These are phyloP conservation scores for Neurospora sp. DNA, from an alignment of 2,329 filamentous ascomycete genomes.

Conservation along the genomic window DNA sequence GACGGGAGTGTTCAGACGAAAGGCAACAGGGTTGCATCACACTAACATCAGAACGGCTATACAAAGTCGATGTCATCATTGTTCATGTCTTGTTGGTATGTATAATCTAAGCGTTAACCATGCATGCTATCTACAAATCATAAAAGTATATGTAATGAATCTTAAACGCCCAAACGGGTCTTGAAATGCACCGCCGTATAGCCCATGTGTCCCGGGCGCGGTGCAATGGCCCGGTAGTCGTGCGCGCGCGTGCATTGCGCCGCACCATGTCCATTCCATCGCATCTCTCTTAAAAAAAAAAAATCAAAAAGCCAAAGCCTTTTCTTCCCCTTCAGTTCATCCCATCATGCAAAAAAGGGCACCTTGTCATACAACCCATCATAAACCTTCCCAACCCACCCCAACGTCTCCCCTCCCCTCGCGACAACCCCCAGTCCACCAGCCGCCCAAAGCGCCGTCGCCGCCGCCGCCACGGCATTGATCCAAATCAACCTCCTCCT, in stretches of 20 bases:
- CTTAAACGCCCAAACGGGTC: not conserved
- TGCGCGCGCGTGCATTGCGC: not conserved
- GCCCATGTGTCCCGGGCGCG: not conserved
- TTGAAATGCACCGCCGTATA: not conserved
- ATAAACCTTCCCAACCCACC: slow-evolving; percentile 75
- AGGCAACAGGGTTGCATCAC: not conserved
- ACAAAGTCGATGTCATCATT: not conserved
- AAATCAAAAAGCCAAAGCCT: not conserved
- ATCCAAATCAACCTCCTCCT: slow-evolving; percentile 62
- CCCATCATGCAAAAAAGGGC: slow-evolving; percentile 12
- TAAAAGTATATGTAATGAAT: not conserved
- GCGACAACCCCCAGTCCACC: slow-evolving; percentile 74
- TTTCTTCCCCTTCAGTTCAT: not conserved
- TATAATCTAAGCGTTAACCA: not conserved
- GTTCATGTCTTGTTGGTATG: not conserved
- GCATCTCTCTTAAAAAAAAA: not conserved
- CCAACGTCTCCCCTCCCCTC: slow-evolving; percentile 55
- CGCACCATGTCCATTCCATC: not conserved
- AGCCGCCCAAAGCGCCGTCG: slow-evolving; percentile 66
- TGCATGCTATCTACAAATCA: not conserved
- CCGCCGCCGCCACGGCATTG: slow-evolving; percentile 50
- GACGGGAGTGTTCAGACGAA: not conserved
- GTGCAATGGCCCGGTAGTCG: not conserved
- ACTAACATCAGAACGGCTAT: not conserved
- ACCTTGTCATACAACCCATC: slow-evolving; percentile 54